Base-by-base conservation (phyloP, 1,284 basidiomycete species). In the Tylopilus sp. region DNA sequence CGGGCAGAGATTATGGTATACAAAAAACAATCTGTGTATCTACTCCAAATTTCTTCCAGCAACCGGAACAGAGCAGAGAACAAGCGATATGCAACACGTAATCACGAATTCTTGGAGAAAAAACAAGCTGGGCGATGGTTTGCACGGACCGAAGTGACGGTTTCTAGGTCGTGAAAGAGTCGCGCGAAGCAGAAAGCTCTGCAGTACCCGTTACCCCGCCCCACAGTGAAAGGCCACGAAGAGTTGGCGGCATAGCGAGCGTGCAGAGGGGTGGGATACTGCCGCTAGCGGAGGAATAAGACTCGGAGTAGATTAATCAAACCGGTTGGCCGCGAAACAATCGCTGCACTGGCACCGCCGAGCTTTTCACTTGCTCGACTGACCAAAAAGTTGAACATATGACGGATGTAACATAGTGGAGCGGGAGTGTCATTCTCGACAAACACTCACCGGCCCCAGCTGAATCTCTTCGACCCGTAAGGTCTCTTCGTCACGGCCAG, bases 141-240 rank as follows among this genome's bases (percentile, higher is more conserved):
- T 48, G 65, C 33, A 48, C 34, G n/a, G n/a, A n/a, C 45, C 64
- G 67, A 35, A 61, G 59, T 30, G 67, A 56, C 25, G 71, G 70
- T 52, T 71, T 67, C 75, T 74, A 76, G 37, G 70, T 71, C 72
- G 74, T 75, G 52, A 77, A 74, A 1, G 71, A 64, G 26, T 76
- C 72, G 51, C 63, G 66, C 45, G 70, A 58, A 51, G 59, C 35
- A n/a, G 56, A 44, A 31, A 56, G 31, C 13, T 66, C 59, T 7
- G 55, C 46, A 26, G 52, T 46, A 36, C 50, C 55, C 3, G 66
- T 37, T 13, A 53, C 57, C 37, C 57, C 58, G 31, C 61, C 64
- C 69, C 71, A 73, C 37, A 65, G 46, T 21, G 61, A 63, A 44
- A 61, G 48, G 28, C 55, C 53, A 33, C 68, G 66, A 39, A 71